Base-by-base conservation (phyloP, 805 yeast genomes). In the Kodamaea nitidulidarum region DNA sequence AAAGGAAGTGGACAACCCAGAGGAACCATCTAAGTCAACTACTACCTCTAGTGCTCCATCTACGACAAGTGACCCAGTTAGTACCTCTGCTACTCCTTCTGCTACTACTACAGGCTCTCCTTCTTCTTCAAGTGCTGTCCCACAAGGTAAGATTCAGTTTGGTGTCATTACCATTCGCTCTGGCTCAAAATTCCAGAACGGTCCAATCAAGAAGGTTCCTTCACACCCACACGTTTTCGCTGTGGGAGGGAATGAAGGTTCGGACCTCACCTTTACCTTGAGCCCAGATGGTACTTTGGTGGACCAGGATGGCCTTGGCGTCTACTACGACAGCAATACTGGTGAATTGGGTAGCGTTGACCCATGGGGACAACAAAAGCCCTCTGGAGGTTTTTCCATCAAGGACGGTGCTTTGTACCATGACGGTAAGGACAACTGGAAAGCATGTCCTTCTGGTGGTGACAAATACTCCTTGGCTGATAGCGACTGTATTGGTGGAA, bases 331-430 rank as follows among this genome's bases (percentile, higher is more conserved):
- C 48, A 40, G 52, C 15, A 35, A 35, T 34, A 55, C 63, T 21
- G 67, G 67, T 16, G 66, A 61, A 37, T 48, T 62, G 35, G 66
- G 68, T 17, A 46, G 49, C 16, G 61, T 58, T 35, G 58, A 55
- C 34, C 64, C 66, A 15, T 55, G 49, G 41, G 64, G 63, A 32
- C 43, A 56, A 18, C 49, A 54, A 41, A 54, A 54, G 17, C 61
- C 70, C 34, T 54, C 70, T 22, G 42, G 60, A 12, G 68, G 71
- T 3, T 75, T 69, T 50, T 48, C 70, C 17, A 59, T 74, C 46
- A 21, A 49, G 6, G 52, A 59, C 32, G 72, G 68, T 27, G 11
- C 20, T 14, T 61, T 74, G 53, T 46, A 48, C 3, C 66, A 55
- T 51, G 42, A 60, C 25, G 66, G 62, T 34, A 47, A 56, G 22